Base-by-base conservation (phyloP, 805 yeast species). In the Dipodascus albidus region DNA sequence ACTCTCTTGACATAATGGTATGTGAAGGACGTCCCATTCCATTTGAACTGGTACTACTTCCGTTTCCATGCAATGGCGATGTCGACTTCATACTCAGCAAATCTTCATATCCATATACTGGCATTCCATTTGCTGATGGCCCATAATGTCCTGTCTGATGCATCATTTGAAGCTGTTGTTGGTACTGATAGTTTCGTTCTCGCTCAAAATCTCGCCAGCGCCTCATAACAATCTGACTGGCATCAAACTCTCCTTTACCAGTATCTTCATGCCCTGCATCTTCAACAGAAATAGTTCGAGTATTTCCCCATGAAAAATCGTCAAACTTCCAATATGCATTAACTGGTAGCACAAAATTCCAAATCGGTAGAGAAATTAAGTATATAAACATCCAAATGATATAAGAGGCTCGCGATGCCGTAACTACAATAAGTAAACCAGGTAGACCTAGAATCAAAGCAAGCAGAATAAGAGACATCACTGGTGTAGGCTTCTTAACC, bases 301-400 rank as follows among this genome's bases (percentile, higher is more conserved):
- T 89, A 57, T 90, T 96, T 67, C 97, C 97, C 97, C 97, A 90
- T 65, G 89, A 80, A 71, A 90, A 90, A 66, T 90, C 97, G 68
- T 90, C 97, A 69, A 90, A 89, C 67, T 90, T 89, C 97, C 97
- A 90, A 67, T 75, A 90, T 1, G 96, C 84, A 69, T 90, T 87
- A 11, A 81, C 65, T 1, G 97, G 97, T 52, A 90, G 74, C 3
- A 88, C 80, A 64, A 90, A 84, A 68, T 89, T 90, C 97, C 97
- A 90, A 55, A 90, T 75, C 17, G 96, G 96, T 56, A 90, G 76
- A 0, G 96, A 91, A 23, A 81, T 0, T 33, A 90, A 67, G 64
- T 90, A 90, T 56, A 89, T 76, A 44, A 82, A 51, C 83, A 89
- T 85, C 86, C 96, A 90, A 20, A 79, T 55, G 47, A 90, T 64